A percentile compares a stretch with the other conserved stretches of the same genome.
Evolutionary conservation across 306 rosid species (phyloP).

Genomic region (Carpinus fangiana): DNA sequence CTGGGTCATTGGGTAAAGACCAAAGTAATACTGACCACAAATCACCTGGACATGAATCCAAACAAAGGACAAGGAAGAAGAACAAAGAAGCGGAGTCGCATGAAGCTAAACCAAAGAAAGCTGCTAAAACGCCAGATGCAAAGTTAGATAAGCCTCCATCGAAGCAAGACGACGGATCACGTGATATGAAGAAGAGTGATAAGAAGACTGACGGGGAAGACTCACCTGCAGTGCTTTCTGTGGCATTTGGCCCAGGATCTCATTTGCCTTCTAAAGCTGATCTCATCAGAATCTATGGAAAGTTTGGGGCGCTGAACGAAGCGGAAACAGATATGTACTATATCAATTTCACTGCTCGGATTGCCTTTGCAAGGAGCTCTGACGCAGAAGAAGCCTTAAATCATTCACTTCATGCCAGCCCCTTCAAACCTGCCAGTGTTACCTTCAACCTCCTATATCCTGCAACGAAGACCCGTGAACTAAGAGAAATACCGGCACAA

Average conservation of each 20-base stretch:
- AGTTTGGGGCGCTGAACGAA: conserved; percentile 63
- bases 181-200: conserved; percentile 21
- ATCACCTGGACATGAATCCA: conserved; percentile 30
- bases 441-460: conserved; percentile 42
- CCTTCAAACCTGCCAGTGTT: conserved; percentile 48
- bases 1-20: conserved; percentile 25
- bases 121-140: conserved; percentile 10
- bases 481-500: conserved; percentile 33
- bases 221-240: conserved; percentile 43
- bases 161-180: neutral
- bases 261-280: conserved; percentile 62
- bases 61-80: conserved; percentile 30
- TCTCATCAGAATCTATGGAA: conserved; percentile 47
- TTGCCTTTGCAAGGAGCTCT: conserved; percentile 42
- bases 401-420: conserved; percentile 47
- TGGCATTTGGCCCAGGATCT: conserved; percentile 61
- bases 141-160: neutral
- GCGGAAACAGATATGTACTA: conserved; percentile 56
- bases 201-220: conserved; percentile 26
- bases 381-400: conserved; percentile 62
- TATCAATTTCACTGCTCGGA: conserved; percentile 55
- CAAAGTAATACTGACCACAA: conserved; percentile 19
- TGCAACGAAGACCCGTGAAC: conserved; percentile 45
- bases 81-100: conserved; percentile 25
- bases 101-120: conserved; percentile 19